Evolutionary conservation across 805 yeast genomes (phyloP).

Genomic region (Nematodospora valgi): DNA sequence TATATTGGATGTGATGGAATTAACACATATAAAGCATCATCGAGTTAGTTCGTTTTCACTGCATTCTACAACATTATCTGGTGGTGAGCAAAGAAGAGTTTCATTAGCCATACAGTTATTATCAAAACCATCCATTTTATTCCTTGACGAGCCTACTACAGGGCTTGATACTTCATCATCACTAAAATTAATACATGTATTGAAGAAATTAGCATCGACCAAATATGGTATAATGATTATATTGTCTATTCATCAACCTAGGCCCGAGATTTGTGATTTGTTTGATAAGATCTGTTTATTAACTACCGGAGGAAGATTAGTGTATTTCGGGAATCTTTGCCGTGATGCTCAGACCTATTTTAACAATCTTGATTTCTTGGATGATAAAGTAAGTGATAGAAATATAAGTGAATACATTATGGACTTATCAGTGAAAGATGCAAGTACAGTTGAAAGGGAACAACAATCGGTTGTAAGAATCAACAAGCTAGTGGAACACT

Average conservation of each 20-base stretch:
- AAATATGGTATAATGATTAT: constrained; percentile 67
- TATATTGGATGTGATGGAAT: constrained; percentile 60
- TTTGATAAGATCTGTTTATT: constrained; percentile 68
- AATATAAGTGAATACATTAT: constrained; percentile 31
- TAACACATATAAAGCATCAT: constrained; percentile 61
- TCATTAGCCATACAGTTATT: constrained; percentile 77
- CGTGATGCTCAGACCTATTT: constrained; percentile 51
- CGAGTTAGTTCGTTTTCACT: constrained; percentile 45
- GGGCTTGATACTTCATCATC: constrained; percentile 83
- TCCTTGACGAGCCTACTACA: constrained; percentile 86
- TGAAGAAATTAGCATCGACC: constrained; percentile 45
- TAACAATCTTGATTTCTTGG: constrained; percentile 16
- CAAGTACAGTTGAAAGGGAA: constrained; percentile 24
- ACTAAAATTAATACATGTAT: constrained; percentile 54
- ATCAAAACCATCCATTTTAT: constrained; percentile 70
- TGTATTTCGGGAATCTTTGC: constrained; percentile 44
- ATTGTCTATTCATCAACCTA: constrained; percentile 79
- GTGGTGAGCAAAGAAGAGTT: constrained; percentile 79
- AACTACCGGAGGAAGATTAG: constrained; percentile 53
- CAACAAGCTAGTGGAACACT: constrained; percentile 17
- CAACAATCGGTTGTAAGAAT: constrained; percentile 20
- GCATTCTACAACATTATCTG: constrained; percentile 62
- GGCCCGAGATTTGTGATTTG: constrained; percentile 67
- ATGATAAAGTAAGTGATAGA: constrained; percentile 4
- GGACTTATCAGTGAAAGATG: constrained; percentile 35